These are phyloP conservation scores for Cladosporium sp. DNA, from an alignment of 2,329 filamentous ascomycete species.

Conservation along the genomic window DNA sequence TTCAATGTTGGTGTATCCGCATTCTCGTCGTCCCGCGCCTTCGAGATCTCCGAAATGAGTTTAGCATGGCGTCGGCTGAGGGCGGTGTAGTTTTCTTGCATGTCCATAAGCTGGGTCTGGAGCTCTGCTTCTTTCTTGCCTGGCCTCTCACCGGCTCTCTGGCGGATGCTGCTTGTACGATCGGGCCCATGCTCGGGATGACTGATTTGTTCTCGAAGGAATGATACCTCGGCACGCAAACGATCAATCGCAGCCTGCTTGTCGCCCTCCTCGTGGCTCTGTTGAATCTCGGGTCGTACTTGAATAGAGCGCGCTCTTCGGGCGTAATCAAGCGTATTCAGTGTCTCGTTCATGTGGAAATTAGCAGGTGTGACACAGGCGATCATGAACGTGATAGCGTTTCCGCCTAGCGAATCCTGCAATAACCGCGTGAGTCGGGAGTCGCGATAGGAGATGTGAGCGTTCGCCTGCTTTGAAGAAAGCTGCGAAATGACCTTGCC, in stretches of 20 bases:
- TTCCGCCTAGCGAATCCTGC: constrained; percentile 93
- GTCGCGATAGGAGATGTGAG: constrained; percentile 95
- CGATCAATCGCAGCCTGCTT: constrained; percentile 92
- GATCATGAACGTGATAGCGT: constrained; percentile 99
- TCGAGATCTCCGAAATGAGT: constrained; percentile 88
- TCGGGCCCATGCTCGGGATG: constrained; percentile 72
- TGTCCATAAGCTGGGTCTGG: constrained; percentile 87
- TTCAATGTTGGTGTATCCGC: constrained; percentile 57
- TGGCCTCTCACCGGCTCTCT: constrained; percentile 50
- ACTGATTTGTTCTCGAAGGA: constrained; percentile 88
- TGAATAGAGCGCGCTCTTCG: constrained; percentile 94
- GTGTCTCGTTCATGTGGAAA: constrained; percentile 93
- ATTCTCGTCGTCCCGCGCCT: constrained; percentile 62
- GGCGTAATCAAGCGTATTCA: constrained; percentile 95
- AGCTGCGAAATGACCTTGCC: constrained; percentile 98
- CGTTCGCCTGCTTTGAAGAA: constrained; percentile 79
- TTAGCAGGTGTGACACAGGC: constrained; percentile 95
- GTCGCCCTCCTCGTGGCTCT: constrained; percentile 81
- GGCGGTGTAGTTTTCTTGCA: constrained; percentile 90
- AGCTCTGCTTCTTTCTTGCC: constrained; percentile 75
- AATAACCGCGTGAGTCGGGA: constrained; percentile 93
- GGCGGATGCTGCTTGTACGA: constrained; percentile 35
- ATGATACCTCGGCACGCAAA: constrained; percentile 87
- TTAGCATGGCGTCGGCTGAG: constrained; percentile 92
- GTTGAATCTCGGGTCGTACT: constrained; percentile 94